Conservation (phyloP, 2,329 filamentous ascomycete species). For the Apiospora marii region DNA sequence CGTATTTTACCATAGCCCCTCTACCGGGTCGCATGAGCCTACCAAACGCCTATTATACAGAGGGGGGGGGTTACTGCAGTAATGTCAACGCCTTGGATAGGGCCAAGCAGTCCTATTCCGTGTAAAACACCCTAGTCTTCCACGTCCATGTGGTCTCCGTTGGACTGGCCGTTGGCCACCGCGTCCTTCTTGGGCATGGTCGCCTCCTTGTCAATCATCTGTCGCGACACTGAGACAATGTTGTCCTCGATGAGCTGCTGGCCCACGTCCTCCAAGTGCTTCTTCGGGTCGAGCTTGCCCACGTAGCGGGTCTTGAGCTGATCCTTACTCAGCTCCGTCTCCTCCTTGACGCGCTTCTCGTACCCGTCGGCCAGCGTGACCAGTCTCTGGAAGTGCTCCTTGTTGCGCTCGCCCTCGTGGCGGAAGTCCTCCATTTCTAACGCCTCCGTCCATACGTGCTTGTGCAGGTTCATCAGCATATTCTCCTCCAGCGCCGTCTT, state of each 20-base stretch:
- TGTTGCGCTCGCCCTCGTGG: slow-evolving; percentile 82
- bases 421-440: slow-evolving; percentile 97
- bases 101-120: slow-evolving; percentile 28
- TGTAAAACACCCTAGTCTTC: slow-evolving; percentile 59
- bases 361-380: slow-evolving; percentile 94
- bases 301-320: slow-evolving; percentile 99
- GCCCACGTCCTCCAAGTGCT: slow-evolving; percentile 96
- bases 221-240: slow-evolving; percentile 95
- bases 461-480: slow-evolving; percentile 99
- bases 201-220: slow-evolving; percentile 99
- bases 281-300: slow-evolving; percentile 98
- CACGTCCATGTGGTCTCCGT: slow-evolving; percentile 72
- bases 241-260: slow-evolving; percentile 99
- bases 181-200: slow-evolving; percentile 80
- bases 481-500: slow-evolving; percentile 98
- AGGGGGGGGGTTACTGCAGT: slow-evolving; percentile 28
- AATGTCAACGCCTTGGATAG: slow-evolving; percentile 31
- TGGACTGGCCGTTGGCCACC: slow-evolving; percentile 57
- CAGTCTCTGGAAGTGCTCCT: slow-evolving; percentile 85
- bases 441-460: slow-evolving; percentile 99
- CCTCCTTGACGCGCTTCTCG: slow-evolving; percentile 98
- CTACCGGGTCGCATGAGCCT: slow-evolving; percentile 37
- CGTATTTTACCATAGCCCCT: slow-evolving; percentile 39
- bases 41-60: slow-evolving; percentile 45
- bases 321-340: slow-evolving; percentile 95